Evolutionary conservation across 306 rosid species (phyloP).

Genomic region (Ziziphus jujuba): DNA sequence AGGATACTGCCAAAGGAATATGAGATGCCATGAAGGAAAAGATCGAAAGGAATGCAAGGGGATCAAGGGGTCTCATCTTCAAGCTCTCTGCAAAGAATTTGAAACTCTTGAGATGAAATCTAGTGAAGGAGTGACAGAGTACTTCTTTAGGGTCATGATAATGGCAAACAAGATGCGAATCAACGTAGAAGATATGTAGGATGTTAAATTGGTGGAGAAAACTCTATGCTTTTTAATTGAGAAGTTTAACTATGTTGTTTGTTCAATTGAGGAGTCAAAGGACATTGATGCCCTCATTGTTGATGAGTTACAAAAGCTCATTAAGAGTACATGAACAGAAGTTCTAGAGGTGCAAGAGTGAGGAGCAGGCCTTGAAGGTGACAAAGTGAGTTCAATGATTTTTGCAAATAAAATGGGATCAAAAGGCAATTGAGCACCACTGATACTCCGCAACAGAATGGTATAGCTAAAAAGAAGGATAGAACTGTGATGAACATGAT

Average conservation of each 20-base stretch:
- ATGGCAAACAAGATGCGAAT: neutral
- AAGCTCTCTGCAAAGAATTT: neutral
- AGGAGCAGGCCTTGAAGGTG: too few species aligned
- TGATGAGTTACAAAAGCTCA: neutral
- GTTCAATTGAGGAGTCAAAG: neutral
- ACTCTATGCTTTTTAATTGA: neutral
- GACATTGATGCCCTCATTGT: neutral
- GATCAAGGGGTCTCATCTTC: neutral
- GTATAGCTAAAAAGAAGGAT: constrained; percentile 7
- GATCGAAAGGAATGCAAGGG: neutral
- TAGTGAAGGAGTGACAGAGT: neutral
- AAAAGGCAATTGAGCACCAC: constrained; percentile 10
- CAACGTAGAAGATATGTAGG: neutral
- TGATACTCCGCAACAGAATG: constrained; percentile 17
- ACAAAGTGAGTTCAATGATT: neutral
- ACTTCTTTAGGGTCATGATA: neutral
- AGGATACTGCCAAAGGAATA: too few species aligned
- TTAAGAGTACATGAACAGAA: too few species aligned
- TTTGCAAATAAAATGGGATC: constrained; percentile 16
- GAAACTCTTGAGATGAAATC: neutral
- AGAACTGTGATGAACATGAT: constrained; percentile 22
- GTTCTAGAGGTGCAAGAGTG: too few species aligned
- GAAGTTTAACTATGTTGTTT: neutral
- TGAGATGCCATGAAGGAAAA: too few species aligned
- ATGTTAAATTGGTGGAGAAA: neutral